phyloP scores from a whole-genome alignment of 805 yeast genomes.

The Zygotorulaspora florentina region DNA sequence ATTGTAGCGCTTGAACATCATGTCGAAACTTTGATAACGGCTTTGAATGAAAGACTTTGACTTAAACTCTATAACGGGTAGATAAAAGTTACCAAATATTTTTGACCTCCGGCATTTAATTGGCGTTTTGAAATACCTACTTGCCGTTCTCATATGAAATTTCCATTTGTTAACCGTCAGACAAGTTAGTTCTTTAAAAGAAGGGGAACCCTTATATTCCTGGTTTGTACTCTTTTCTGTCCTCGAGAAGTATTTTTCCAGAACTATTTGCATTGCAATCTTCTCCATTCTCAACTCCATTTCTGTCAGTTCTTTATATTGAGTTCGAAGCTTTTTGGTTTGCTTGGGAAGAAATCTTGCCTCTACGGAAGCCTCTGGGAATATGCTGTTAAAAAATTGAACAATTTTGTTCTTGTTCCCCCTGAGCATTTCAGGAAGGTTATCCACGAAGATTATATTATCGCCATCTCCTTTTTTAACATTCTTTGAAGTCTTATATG shows the following conservation, averaged over 20 bases:
- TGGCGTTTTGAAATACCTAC: constrained; percentile 1
- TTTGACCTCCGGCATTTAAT: neutral
- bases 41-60: constrained; percentile 1
- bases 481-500: constrained; percentile 42
- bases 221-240: constrained; percentile 8
- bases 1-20: constrained; percentile 5
- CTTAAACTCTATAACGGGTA: neutral
- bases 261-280: constrained; percentile 36
- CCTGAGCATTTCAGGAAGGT: constrained; percentile 38
- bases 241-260: constrained; percentile 21
- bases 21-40: constrained; percentile 8
- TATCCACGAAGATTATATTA: constrained; percentile 41
- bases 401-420: constrained; percentile 21
- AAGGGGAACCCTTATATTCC: neutral
- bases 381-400: constrained; percentile 27
- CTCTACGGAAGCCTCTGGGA: constrained; percentile 52
- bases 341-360: constrained; percentile 56
- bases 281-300: constrained; percentile 39
- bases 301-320: constrained; percentile 31
- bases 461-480: constrained; percentile 32
- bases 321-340: constrained; percentile 36
- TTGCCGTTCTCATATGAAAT: constrained; percentile 6
- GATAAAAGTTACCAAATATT: too few species aligned
- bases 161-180: constrained; percentile 1
- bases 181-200: constrained; percentile 15